phyloP scores from a whole-genome alignment of 768 basidiomycete species.

The Mycena chlorophos region DNA sequence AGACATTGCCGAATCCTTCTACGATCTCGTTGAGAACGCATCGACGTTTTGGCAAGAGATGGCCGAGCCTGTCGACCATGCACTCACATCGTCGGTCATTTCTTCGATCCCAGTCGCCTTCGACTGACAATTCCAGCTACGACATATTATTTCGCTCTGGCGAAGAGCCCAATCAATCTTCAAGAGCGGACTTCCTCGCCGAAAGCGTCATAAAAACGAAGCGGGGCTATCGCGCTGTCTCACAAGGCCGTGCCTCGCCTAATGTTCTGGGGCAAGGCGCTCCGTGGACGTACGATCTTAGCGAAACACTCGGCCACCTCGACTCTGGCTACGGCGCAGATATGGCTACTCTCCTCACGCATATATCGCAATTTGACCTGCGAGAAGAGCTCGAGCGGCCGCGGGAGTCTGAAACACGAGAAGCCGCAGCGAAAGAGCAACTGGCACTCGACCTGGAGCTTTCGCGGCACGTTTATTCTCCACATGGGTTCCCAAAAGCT shows the following conservation, averaged over 20 bases:
- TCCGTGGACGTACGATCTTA: slow-evolving; percentile 56
- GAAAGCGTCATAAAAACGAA: slow-evolving; percentile 51
- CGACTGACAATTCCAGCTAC: slow-evolving; percentile 42
- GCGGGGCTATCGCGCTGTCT: slow-evolving; percentile 54
- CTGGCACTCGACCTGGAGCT: slow-evolving; percentile 63
- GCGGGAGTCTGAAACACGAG: slow-evolving; percentile 42
- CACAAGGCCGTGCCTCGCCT: slow-evolving; percentile 46
- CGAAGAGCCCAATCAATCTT: slow-evolving; percentile 42
- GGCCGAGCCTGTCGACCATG: slow-evolving; percentile 48
- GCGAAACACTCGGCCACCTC: slow-evolving; percentile 43
- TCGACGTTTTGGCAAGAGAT: slow-evolving; percentile 56
- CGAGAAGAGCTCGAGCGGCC: slow-evolving; percentile 37
- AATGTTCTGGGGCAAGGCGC: slow-evolving; percentile 40
- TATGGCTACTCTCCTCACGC: slow-evolving; percentile 31
- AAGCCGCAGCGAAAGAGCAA: slow-evolving; percentile 59
- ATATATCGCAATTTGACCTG: slow-evolving; percentile 46
- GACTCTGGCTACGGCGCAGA: slow-evolving; percentile 40
- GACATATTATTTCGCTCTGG: slow-evolving; percentile 62
- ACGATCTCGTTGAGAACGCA: slow-evolving; percentile 54
- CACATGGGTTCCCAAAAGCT: slow-evolving; percentile 37
- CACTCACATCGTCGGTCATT: slow-evolving; percentile 59
- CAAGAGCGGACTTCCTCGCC: slow-evolving; percentile 60
- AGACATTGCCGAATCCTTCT: slow-evolving; percentile 40
- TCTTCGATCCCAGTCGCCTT: neutral
- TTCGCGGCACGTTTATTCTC: slow-evolving; percentile 57